These are phyloP conservation scores for Ehretia macrophylla DNA, from an alignment of 257 asterid species.

Conservation along the genomic window DNA sequence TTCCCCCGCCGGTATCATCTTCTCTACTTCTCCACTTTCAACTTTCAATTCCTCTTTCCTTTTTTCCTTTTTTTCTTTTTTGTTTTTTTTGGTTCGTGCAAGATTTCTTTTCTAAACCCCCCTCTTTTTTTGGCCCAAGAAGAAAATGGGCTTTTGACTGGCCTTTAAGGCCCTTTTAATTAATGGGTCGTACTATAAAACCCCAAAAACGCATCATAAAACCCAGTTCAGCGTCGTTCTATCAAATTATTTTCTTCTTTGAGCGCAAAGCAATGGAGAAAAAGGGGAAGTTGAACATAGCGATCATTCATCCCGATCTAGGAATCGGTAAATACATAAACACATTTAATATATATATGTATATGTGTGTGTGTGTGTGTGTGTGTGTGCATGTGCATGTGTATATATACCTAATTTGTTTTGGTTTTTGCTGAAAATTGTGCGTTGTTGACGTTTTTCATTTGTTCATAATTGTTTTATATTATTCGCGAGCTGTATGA, in stretches of 20 bases:
- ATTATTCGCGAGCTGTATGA: too few relatives aligned
- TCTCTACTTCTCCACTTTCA: conserved; percentile 2
- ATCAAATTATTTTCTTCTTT: not conserved
- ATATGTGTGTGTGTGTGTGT: not conserved
- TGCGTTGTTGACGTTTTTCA: too few relatives aligned
- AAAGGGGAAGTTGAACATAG: conserved; percentile 23
- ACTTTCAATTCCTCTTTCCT: not conserved
- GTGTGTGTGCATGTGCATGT: not conserved
- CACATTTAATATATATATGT: not conserved
- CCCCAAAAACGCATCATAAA: not conserved
- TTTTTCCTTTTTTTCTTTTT: too few relatives aligned
- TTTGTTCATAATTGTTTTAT: too few relatives aligned
- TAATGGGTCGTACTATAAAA: not conserved
- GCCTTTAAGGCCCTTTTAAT: not conserved
- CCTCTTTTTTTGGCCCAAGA: not conserved
- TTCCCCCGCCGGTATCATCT: conserved; percentile 40
- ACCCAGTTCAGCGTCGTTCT: conserved; percentile 1
- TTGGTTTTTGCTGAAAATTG: too few relatives aligned
- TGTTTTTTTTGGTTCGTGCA: too few relatives aligned
- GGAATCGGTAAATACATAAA: conserved; percentile 31
- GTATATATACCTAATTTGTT: too few relatives aligned
- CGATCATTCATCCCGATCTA: conserved; percentile 41
- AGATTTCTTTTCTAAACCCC: too few relatives aligned
- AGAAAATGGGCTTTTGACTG: not conserved
- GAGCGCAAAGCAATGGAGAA: conserved; percentile 19